Evolutionary conservation across 164 flowering plant genomes (phyloP), one percentile per base, ranked within the genome.

Genomic region (Berberis vulgaris): DNA sequence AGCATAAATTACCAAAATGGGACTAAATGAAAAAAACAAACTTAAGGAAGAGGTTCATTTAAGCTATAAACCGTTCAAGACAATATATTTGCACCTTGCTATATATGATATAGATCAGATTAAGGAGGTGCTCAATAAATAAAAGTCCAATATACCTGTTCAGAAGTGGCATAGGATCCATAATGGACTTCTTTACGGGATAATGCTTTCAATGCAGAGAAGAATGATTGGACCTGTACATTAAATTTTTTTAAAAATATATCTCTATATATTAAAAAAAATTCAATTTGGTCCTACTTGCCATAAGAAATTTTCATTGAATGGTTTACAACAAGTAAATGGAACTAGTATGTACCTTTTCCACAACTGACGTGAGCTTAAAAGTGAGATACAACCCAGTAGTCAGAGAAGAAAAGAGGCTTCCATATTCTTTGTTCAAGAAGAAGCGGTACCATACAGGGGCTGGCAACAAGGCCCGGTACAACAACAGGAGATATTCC

Each of bases 361-460:
- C 98, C 69, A 89, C 91, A 65, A 91, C 82, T 50, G 98, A 89
- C 41, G 99, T 95, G 62, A 95, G 91, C 86, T 95, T 95, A 73
- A 95, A 95, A 61, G 98, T 91, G 60, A 95, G 73, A 69, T 95
- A 95, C 71, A 95, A 66, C 65, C 98, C 99, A 7, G 99, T 95
- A 80, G 89, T 88, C n/a, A 95, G 77, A 7, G 99, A 95, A 44
- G 99, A 95, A 74, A 95, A 95, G 69, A 95, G 91, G 76, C 99
- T 91, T 53, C 99, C 99, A 70, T 89, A 89, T 69, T 95, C 98
- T 75, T 95, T 95, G 86, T 95, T 91, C 78, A 91, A 79, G 82
- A 91, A 95, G 77, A 95, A 95, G 10, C 97, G 87, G 61, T 95
- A 95, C 99, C 99, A 95, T 42, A 95, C 99, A 45, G 99, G 98